Conservation (phyloP, 1,284 basidiomycete species). For the Clitocybe nebularis region DNA sequence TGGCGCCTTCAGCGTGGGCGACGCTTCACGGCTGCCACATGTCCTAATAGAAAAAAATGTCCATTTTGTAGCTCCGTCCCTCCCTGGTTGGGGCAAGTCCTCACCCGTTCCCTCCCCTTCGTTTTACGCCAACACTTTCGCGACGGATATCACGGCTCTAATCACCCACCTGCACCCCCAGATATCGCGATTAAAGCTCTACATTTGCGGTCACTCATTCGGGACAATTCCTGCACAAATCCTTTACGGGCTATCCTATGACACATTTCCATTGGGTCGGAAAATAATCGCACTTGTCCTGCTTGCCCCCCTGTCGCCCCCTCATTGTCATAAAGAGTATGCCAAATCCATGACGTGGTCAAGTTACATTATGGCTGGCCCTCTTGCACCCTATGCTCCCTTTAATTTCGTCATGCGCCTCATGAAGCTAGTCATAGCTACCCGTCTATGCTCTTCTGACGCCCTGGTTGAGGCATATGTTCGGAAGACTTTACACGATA, state of each 20-base stretch:
- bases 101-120: constrained; percentile 34
- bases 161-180: constrained; percentile 48
- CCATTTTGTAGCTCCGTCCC: constrained; percentile 45
- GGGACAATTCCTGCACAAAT: constrained; percentile 56
- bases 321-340: constrained; percentile 43
- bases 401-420: constrained; percentile 33
- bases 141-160: constrained; percentile 42
- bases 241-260: constrained; percentile 47
- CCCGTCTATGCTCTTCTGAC: constrained; percentile 33
- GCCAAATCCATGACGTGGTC: constrained; percentile 38
- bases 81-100: constrained; percentile 55
- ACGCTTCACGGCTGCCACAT: constrained; percentile 27
- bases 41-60: constrained; percentile 34
- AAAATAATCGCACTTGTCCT: constrained; percentile 45
- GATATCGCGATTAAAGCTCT: constrained; percentile 37
- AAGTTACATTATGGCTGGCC: constrained; percentile 44
- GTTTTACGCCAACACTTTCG: constrained; percentile 41
- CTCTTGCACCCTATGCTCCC: constrained; percentile 37
- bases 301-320: constrained; percentile 42
- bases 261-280: constrained; percentile 45
- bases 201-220: constrained; percentile 48
- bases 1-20: constrained; percentile 46
- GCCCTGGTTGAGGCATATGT: constrained; percentile 40
- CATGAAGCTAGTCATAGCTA: constrained; percentile 27
- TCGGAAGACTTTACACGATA: constrained; percentile 32